These are phyloP conservation scores for Rossbeevera mucosa DNA, from an alignment of 768 basidiomycete genomes.

Conservation along the genomic window DNA sequence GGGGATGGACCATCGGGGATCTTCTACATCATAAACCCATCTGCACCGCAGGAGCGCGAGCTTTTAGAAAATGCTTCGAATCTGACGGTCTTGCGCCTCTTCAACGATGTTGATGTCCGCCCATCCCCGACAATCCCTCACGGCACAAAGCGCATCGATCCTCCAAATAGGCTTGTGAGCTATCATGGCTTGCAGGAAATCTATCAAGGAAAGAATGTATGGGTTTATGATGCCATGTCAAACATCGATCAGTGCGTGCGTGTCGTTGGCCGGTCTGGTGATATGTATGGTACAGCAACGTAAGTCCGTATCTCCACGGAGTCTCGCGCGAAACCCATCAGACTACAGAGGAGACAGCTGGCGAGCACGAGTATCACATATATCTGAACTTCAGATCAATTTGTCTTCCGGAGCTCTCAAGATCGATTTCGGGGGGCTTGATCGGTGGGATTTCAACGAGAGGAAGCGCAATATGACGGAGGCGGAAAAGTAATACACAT, in stretches of 20 bases:
- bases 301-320: constrained; percentile 34
- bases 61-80: constrained; percentile 55
- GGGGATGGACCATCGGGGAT: constrained; percentile 41
- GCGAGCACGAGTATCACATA: constrained; percentile 65
- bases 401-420: constrained; percentile 56
- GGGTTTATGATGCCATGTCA: constrained; percentile 71
- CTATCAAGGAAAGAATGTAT: constrained; percentile 62
- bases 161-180: constrained; percentile 59
- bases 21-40: constrained; percentile 49
- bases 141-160: constrained; percentile 42
- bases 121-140: constrained; percentile 44
- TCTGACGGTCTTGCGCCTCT: constrained; percentile 56
- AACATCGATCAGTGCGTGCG: constrained; percentile 64
- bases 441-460: constrained; percentile 67
- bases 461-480: constrained; percentile 62
- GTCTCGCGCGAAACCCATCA: constrained; percentile 1
- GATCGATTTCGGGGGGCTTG: constrained; percentile 72
- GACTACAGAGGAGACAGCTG: constrained; percentile 69
- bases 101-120: constrained; percentile 69
- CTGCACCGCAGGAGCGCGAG: constrained; percentile 37
- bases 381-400: constrained; percentile 69
- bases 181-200: constrained; percentile 66
- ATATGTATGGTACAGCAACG: constrained; percentile 76
- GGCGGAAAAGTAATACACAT: constrained; percentile 28
- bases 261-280: constrained; percentile 57